Conservation (phyloP, 1,284 basidiomycete genomes). For the Erythrobasidium hasegawianum region DNA sequence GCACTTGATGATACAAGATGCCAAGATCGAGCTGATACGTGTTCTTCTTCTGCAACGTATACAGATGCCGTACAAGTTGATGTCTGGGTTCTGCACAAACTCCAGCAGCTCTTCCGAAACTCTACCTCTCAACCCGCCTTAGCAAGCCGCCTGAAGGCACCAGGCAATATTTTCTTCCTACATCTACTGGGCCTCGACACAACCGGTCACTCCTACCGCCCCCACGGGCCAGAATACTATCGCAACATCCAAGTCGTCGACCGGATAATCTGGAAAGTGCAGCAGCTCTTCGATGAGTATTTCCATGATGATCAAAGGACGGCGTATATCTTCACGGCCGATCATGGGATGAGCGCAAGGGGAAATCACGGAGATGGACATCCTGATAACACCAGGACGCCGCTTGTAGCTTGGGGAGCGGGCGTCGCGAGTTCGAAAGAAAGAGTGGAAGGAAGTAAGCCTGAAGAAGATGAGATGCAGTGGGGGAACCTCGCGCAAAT, state of each 20-base stretch:
- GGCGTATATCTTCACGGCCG: slow-evolving; percentile 77
- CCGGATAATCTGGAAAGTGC: slow-evolving; percentile 65
- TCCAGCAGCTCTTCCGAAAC: not conserved
- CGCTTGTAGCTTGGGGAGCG: slow-evolving; percentile 76
- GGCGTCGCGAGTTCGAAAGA: slow-evolving; percentile 51
- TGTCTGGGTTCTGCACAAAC: slow-evolving; percentile 8
- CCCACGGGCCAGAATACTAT: slow-evolving; percentile 77
- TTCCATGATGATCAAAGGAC: slow-evolving; percentile 65
- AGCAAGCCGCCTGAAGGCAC: too few species aligned
- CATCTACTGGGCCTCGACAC: slow-evolving; percentile 82
- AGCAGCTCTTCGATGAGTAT: slow-evolving; percentile 62
- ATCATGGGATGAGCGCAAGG: slow-evolving; percentile 84
- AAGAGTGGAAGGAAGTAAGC: not conserved
- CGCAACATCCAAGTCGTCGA: slow-evolving; percentile 78
- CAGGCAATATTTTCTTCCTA: slow-evolving; percentile 70
- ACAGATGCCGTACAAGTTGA: slow-evolving; percentile 11
- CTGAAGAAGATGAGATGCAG: slow-evolving; percentile 43
- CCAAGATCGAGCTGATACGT: too few species aligned
- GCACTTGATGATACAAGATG: too few species aligned
- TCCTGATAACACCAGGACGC: slow-evolving; percentile 81
- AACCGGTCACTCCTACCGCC: slow-evolving; percentile 80
- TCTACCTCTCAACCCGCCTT: too few species aligned
- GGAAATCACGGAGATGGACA: slow-evolving; percentile 89
- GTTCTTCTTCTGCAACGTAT: not conserved
- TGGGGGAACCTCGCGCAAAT: slow-evolving; percentile 60